A percentile compares a stretch with the other conserved stretches of the same genome.
Conservation (phyloP, 192 early-diverging fungal genomes). For the Coemansia sp. region DNA sequence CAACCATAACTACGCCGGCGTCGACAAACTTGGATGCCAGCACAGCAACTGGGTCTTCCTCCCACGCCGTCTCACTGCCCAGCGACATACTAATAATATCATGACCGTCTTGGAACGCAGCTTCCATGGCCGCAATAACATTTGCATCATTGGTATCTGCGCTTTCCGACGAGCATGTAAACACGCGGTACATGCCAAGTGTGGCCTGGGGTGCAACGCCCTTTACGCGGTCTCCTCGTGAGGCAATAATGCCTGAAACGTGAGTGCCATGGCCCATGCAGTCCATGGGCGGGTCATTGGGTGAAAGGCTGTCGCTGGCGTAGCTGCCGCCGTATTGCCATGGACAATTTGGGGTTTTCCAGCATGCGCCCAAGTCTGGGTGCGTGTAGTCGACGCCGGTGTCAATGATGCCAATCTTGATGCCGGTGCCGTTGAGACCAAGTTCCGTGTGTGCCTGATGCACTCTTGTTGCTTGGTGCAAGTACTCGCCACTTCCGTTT, state of each 20-base stretch:
- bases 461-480: slow-evolving; percentile 57
- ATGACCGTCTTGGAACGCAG: slow-evolving; percentile 38
- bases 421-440: slow-evolving; percentile 60
- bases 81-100: slow-evolving; percentile 70
- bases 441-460: slow-evolving; percentile 42
- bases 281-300: slow-evolving; percentile 44
- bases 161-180: slow-evolving; percentile 55
- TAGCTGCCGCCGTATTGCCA: slow-evolving; percentile 64
- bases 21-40: slow-evolving; percentile 49
- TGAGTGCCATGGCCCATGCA: slow-evolving; percentile 72
- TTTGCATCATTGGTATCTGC: slow-evolving; percentile 48
- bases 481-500: slow-evolving; percentile 2
- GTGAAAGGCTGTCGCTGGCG: slow-evolving; percentile 50
- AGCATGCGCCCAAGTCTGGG: slow-evolving; percentile 67
- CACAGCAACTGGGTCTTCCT: slow-evolving; percentile 52
- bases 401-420: slow-evolving; percentile 69
- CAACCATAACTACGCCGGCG: slow-evolving; percentile 61
- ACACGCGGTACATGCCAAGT: slow-evolving; percentile 65
- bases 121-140: slow-evolving; percentile 62
- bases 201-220: slow-evolving; percentile 68
- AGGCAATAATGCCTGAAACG: slow-evolving; percentile 63
- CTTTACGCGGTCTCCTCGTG: slow-evolving; percentile 31
- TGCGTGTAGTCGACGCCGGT: slow-evolving; percentile 67
- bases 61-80: slow-evolving; percentile 58
- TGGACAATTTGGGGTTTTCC: slow-evolving; percentile 56